Conservation (phyloP, 495 filamentous ascomycete species). For the Staphylotrichum longicolle region DNA sequence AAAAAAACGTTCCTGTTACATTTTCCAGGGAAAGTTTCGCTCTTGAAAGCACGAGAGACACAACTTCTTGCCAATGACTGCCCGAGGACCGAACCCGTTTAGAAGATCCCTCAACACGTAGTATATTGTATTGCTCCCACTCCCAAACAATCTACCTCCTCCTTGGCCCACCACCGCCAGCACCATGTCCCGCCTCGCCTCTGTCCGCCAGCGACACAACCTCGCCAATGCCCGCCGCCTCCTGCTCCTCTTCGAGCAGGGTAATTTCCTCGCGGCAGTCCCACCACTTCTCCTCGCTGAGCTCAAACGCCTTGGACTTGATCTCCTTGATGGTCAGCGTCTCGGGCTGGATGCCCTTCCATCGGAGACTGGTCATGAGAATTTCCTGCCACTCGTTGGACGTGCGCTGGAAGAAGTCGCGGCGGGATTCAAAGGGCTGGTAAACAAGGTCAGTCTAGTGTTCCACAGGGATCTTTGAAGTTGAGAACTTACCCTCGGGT, state of each 20-base stretch:
- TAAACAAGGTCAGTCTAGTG: conserved; percentile 44
- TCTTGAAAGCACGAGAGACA: too few species aligned
- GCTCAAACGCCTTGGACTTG: conserved; percentile 80
- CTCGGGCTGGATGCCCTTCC: conserved; percentile 58
- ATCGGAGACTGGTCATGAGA: conserved; percentile 64
- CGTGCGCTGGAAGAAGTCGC: conserved; percentile 89
- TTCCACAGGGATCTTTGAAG: background rate
- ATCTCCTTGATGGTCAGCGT: conserved; percentile 81
- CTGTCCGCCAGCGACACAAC: conserved; percentile 82
- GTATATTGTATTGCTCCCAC: too few species aligned
- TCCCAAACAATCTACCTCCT: conserved; percentile 29
- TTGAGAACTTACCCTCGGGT: conserved; percentile 47
- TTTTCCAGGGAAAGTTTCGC: too few species aligned
- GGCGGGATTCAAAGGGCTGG: conserved; percentile 87
- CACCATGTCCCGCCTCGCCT: conserved; percentile 53
- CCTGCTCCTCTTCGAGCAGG: conserved; percentile 91
- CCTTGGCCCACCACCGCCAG: conserved; percentile 47
- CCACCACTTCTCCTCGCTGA: conserved; percentile 97
- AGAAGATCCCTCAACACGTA: too few species aligned
- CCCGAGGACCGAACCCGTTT: background rate
- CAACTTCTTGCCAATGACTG: background rate
- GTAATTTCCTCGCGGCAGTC: conserved; percentile 94
- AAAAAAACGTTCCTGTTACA: too few species aligned
- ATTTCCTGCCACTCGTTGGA: conserved; percentile 87
- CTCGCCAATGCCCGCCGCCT: conserved; percentile 92